Conservation (phyloP, 129 eudicot species). For the Saposhnikovia divaricata region DNA sequence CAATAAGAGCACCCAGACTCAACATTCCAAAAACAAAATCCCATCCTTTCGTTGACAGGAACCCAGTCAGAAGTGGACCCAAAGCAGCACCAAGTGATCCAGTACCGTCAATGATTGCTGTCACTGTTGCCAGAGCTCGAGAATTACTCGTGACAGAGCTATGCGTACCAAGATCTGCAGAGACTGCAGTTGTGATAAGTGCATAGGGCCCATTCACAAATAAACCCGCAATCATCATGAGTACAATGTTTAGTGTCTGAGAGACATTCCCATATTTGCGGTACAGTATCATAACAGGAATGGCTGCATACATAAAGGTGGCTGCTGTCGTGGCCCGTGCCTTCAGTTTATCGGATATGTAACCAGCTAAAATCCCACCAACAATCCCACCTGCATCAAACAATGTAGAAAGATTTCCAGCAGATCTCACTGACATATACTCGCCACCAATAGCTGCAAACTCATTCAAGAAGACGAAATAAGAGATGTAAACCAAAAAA, state of each 20-base stretch:
- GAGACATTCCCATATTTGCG: conserved; percentile 64
- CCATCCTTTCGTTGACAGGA: conserved; percentile 81
- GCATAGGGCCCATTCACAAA: conserved; percentile 96
- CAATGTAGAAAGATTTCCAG: conserved; percentile 87
- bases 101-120: conserved; percentile 94
- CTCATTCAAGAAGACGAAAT: neutral
- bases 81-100: conserved; percentile 93
- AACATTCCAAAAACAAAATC: conserved; percentile 75
- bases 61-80: conserved; percentile 88
- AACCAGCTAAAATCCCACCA: conserved; percentile 88
- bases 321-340: conserved; percentile 95
- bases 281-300: conserved; percentile 70
- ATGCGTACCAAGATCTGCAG: conserved; percentile 95
- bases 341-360: conserved; percentile 68
- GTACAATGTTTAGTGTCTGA: conserved; percentile 44
- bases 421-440: conserved; percentile 77
- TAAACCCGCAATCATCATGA: conserved; percentile 72
- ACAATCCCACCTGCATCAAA: conserved; percentile 90
- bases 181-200: conserved; percentile 92
- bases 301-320: conserved; percentile 65
- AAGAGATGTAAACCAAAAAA: neutral
- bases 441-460: conserved; percentile 78
- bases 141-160: conserved; percentile 73
- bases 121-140: conserved; percentile 90
- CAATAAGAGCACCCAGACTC: conserved; percentile 58